A percentile compares a stretch with the other conserved stretches of the same genome.
phyloP scores from a whole-genome alignment of 495 filamentous ascomycete genomes.

The Daldinia loculata region DNA sequence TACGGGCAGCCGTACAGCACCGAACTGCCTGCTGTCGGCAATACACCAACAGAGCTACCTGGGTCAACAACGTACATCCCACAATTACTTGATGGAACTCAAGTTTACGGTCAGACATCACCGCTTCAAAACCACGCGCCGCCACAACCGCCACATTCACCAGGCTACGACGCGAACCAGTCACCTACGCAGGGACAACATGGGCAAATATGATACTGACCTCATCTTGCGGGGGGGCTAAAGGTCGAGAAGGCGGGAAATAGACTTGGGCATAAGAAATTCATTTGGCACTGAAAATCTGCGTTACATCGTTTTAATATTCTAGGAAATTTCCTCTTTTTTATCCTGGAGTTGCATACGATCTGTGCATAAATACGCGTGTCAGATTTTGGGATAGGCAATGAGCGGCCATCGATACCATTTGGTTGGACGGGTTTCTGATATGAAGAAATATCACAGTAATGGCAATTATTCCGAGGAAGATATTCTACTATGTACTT shows the following conservation, averaged over 20 bases:
- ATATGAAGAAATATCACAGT: conserved; percentile 22
- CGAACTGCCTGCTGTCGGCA: conserved; percentile 34
- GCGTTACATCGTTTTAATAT: conserved; percentile 8
- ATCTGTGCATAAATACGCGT: conserved; percentile 21
- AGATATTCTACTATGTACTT: no score
- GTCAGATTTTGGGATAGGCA: conserved; percentile 29
- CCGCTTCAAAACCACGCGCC: conserved; percentile 9
- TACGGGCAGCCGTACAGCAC: conserved; percentile 33
- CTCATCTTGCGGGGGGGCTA: background rate
- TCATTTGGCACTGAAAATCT: background rate
- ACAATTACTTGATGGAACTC: conserved; percentile 33
- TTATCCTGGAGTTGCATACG: conserved; percentile 20
- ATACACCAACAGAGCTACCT: conserved; percentile 35
- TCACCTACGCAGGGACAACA: conserved; percentile 11
- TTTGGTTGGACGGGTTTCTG: conserved; percentile 13
- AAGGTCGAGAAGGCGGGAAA: conserved; percentile 15
- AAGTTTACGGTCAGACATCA: conserved; percentile 11
- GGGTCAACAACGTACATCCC: conserved; percentile 35
- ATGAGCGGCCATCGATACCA: conserved; percentile 30
- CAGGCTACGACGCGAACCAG: background rate
- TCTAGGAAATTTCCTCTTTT: conserved; percentile 2
- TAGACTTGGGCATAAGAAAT: conserved; percentile 20
- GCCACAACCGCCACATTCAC: conserved; percentile 20
- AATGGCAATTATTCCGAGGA: conserved; percentile 14
- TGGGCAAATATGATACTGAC: conserved; percentile 10